Evolutionary conservation across 352 stramenopile genomes (phyloP), one percentile per base, ranked within the genome.

Genomic region (Globisporangium sylvaticum): DNA sequence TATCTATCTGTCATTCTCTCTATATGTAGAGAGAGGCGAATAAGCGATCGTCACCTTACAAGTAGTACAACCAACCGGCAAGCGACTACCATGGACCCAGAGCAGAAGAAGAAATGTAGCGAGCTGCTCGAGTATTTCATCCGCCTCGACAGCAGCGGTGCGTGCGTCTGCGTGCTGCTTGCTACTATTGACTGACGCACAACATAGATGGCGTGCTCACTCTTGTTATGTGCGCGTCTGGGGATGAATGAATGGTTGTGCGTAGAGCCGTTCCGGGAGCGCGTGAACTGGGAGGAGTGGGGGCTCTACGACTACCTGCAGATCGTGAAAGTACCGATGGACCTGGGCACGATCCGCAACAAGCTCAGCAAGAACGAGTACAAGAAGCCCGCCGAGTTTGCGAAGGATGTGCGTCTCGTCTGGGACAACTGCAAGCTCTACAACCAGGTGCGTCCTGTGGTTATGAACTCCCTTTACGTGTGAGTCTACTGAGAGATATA

Each of bases 311-410:
- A 97, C 79, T 98, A 98, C 77, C 71, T 95, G 44, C 79, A 95
- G 67, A 80, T 97, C 56, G 86, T 98, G 39, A 98, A 97, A 68
- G 81, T 86, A 65, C 92, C 92, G 42, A 97, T 97, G 90, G 92
- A 98, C 72, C 77, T 98, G 34, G 90, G 90, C 48, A 96, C 92
- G 31, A 89, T 98, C 50, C 86, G 84, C 64, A 73, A 10, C 58
- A 94, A 92, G 71, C 72, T 96, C 12, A 70, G 57, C 65, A 94
- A 92, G 72, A 84, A 81, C 39, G 86, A 94, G 67, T 94, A 96
- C 83, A 91, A 92, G 67, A 95, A 93, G 55, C 68, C 81, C n/a
- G 68, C 67, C 25, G 86, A 93, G 54, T 94, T 96, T 84, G 85
- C 85, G 29, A 77, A 78, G 31, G 88, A 96, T 65, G 89, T 94